Evolutionary conservation across 768 basidiomycete genomes (phyloP).

Genomic region (Hebeloma cylindrosporum): DNA sequence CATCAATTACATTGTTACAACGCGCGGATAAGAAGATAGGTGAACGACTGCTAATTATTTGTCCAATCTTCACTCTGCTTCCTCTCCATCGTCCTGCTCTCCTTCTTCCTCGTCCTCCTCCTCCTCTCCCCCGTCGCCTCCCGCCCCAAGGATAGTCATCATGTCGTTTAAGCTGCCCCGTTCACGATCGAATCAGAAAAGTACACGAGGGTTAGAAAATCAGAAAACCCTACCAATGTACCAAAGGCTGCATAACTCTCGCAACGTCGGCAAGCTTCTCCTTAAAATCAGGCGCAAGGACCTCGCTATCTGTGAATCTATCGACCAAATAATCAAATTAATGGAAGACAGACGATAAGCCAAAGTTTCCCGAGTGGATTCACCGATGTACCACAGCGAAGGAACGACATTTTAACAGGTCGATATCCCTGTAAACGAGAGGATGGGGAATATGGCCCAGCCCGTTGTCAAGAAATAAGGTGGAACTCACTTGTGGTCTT

Average conservation of each 20-base stretch:
- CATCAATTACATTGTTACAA: too few species aligned
- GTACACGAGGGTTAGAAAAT: neutral
- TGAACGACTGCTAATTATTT: too few species aligned
- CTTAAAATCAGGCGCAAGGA: constrained; percentile 64
- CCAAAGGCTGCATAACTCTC: constrained; percentile 66
- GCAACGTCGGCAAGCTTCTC: constrained; percentile 57
- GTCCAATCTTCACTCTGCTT: constrained; percentile 6
- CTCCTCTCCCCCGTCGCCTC: constrained; percentile 30
- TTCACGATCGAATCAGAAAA: constrained; percentile 3
- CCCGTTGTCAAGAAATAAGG: constrained; percentile 5
- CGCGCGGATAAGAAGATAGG: too few species aligned
- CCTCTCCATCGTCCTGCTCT: constrained; percentile 18
- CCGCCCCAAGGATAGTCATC: constrained; percentile 60
- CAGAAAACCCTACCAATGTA: constrained; percentile 60
- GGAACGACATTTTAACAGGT: constrained; percentile 81
- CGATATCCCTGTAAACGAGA: constrained; percentile 68
- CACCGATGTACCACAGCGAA: constrained; percentile 64
- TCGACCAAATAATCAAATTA: neutral
- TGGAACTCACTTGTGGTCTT: constrained; percentile 68
- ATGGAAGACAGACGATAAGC: neutral
- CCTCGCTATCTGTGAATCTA: constrained; percentile 77
- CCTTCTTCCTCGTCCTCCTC: constrained; percentile 23
- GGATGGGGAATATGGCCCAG: neutral
- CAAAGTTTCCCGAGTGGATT: neutral
- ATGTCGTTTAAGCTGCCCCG: constrained; percentile 63